phyloP scores from a whole-genome alignment of 208 protist genomes.

The Tritrichomonas musculus region DNA sequence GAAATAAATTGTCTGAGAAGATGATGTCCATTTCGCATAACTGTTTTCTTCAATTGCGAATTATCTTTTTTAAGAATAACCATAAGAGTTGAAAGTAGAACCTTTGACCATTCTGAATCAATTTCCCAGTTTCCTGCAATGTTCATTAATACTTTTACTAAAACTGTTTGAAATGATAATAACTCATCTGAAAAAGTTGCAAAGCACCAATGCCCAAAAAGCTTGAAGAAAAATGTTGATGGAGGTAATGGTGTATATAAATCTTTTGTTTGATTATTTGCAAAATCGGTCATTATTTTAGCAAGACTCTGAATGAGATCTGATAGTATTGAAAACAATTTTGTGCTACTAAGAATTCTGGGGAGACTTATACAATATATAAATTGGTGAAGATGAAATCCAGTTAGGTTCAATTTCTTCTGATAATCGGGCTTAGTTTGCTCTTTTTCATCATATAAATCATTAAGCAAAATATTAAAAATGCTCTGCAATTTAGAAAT shows the following conservation, averaged over 20 bases:
- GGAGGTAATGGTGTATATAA: background rate
- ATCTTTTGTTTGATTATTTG: background rate
- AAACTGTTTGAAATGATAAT: no score
- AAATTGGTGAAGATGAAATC: background rate
- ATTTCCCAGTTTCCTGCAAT: background rate
- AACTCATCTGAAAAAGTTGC: background rate
- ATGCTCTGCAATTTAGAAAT: background rate
- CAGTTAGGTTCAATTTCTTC: background rate
- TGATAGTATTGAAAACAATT: background rate
- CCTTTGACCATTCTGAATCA: background rate
- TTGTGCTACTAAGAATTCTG: background rate
- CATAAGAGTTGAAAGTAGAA: background rate
- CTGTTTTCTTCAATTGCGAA: background rate
- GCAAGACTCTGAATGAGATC: background rate
- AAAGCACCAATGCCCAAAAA: background rate
- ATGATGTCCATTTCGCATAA: background rate
- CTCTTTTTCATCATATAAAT: no score
- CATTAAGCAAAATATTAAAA: no score
- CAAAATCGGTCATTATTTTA: background rate
- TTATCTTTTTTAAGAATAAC: background rate
- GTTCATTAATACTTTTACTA: background rate
- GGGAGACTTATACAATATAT: background rate
- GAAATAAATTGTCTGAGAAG: background rate
- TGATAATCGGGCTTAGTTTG: background rate
- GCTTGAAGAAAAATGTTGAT: background rate